phyloP scores from a whole-genome alignment of 2,329 filamentous ascomycete genomes.

The Hypoxylon rubiginosum region DNA sequence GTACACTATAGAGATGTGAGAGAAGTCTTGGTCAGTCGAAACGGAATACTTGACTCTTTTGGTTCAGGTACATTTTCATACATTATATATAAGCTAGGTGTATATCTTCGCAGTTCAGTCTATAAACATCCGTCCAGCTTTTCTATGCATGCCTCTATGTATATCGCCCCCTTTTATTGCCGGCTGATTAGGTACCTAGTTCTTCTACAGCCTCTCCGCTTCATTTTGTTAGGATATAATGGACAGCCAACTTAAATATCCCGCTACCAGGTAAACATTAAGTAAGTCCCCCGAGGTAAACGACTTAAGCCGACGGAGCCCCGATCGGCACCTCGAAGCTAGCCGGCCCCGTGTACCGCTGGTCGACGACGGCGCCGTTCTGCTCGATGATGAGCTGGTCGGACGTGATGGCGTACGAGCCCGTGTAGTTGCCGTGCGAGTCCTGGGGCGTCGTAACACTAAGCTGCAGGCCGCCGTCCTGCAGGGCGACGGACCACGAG shows the following conservation, averaged over 20 bases:
- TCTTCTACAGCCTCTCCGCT: too few relatives aligned
- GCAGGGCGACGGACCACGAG: slow-evolving; percentile 28
- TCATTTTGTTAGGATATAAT: too few relatives aligned
- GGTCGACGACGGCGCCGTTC: slow-evolving; percentile 33
- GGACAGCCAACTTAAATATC: not conserved
- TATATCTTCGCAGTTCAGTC: not conserved
- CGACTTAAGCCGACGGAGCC: not conserved
- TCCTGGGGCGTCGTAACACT: slow-evolving; percentile 39
- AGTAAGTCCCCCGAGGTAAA: too few relatives aligned
- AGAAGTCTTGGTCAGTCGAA: too few relatives aligned
- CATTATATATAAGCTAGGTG: slow-evolving; percentile 1
- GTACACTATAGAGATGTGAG: too few relatives aligned
- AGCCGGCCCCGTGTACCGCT: slow-evolving; percentile 39
- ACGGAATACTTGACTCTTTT: too few relatives aligned
- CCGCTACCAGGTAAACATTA: too few relatives aligned
- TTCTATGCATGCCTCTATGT: not conserved
- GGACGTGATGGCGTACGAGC: slow-evolving; percentile 32
- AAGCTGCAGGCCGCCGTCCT: slow-evolving; percentile 32
- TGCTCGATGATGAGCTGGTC: slow-evolving; percentile 40
- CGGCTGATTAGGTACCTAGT: too few relatives aligned
- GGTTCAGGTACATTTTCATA: not conserved
- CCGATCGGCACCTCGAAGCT: slow-evolving; percentile 32
- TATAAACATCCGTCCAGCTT: not conserved
- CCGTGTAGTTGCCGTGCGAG: slow-evolving; percentile 41
- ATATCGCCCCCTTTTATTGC: not conserved